Percentiles rank a stretch among this genome's conserved stretches.
These are phyloP conservation scores for Lactuca saligna DNA, from an alignment of 129 eudicot genomes.

Conservation along the genomic window DNA sequence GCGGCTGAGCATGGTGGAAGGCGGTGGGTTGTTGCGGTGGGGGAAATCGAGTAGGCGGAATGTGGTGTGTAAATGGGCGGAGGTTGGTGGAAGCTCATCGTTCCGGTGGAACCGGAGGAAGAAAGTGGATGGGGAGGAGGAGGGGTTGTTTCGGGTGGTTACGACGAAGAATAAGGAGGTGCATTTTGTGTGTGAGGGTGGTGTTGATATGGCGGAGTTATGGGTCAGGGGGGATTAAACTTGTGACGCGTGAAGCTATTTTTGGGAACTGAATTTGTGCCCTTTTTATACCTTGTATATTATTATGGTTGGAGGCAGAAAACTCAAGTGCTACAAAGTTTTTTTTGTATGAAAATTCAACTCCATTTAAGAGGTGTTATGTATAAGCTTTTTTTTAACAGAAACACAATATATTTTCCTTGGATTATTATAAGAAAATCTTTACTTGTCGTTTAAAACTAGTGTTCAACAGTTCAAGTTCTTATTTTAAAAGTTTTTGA, in stretches of 20 bases:
- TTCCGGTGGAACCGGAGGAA: constrained; percentile 57
- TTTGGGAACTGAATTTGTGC: constrained; percentile 35
- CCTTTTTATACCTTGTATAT: neutral
- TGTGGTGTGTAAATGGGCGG: constrained; percentile 69
- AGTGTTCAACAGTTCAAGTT: too few species aligned
- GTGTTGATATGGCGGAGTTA: constrained; percentile 63
- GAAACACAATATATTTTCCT: too few species aligned
- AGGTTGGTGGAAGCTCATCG: constrained; percentile 55
- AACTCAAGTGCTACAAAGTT: neutral
- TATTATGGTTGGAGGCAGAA: neutral
- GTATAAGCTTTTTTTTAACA: too few species aligned
- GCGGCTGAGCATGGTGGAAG: constrained; percentile 56
- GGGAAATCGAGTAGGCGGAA: constrained; percentile 74
- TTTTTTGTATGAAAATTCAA: too few species aligned
- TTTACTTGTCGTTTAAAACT: too few species aligned
- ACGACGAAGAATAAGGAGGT: constrained; percentile 75
- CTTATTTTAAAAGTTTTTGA: too few species aligned
- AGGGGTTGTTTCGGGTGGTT: constrained; percentile 68
- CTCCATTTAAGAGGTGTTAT: too few species aligned
- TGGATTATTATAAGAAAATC: too few species aligned
- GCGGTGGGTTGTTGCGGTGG: constrained; percentile 59
- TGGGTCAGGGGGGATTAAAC: constrained; percentile 92
- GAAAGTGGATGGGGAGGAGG: constrained; percentile 56
- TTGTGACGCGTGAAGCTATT: constrained; percentile 69
- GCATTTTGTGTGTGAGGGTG: constrained; percentile 84